Conservation (phyloP, 345 rosid species). For the Viola odorata region DNA sequence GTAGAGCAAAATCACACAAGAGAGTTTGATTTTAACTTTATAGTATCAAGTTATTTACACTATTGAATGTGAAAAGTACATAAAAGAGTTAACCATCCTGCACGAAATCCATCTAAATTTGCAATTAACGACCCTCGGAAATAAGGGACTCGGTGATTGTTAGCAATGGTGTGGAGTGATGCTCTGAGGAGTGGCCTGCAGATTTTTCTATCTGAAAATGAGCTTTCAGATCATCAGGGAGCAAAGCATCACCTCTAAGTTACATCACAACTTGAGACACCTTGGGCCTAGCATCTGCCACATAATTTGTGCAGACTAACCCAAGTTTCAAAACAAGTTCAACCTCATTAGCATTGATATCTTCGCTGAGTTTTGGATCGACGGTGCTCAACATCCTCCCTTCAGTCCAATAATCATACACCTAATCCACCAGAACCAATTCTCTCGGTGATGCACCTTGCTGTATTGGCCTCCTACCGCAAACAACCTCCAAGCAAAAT, state of each 20-base stretch:
- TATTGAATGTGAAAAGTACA: too few relatives aligned
- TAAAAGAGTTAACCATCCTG: too few relatives aligned
- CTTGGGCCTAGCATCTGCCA: conserved; percentile 22
- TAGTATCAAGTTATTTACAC: too few relatives aligned
- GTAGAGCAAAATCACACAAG: too few relatives aligned
- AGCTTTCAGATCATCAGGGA: conserved; percentile 1
- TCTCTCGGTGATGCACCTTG: conserved; percentile 1
- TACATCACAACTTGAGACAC: conserved; percentile 20
- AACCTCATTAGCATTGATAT: conserved; percentile 11
- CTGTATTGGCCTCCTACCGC: conserved; percentile 50
- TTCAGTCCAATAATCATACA: background rate
- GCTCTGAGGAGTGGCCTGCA: background rate
- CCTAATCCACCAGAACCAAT: background rate
- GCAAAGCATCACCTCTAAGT: conserved; percentile 7
- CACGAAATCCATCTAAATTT: too few relatives aligned
- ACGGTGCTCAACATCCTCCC: background rate
- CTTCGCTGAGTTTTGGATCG: conserved; percentile 16
- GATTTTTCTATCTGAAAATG: background rate
- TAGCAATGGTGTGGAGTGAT: background rate
- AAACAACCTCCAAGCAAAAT: conserved; percentile 53
- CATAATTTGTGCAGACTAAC: conserved; percentile 25
- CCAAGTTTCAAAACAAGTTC: conserved; percentile 35
- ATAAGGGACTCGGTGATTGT: background rate
- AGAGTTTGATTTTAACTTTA: too few relatives aligned
- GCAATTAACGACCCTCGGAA: background rate